Percentiles rank a stretch among this genome's conserved stretches.
Evolutionary conservation across 169 alveolate genomes (phyloP).

Genomic region (Plasmodium cynomolgi): DNA sequence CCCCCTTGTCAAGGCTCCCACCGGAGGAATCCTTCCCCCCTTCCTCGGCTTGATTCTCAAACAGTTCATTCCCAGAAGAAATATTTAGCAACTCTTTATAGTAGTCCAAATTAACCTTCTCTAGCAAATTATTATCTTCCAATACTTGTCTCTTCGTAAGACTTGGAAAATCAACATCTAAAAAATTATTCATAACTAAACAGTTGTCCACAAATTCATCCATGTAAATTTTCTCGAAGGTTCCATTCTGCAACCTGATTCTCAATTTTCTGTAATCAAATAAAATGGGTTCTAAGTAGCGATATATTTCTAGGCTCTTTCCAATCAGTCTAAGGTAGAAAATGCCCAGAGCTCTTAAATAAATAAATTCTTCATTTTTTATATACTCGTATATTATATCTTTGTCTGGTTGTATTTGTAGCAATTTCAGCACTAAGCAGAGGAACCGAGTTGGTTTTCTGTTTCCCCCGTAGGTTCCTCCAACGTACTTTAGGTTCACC

Average conservation of each 20-base stretch:
- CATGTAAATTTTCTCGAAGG: constrained; percentile 90
- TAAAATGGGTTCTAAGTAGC: constrained; percentile 94
- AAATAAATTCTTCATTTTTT: constrained; percentile 94
- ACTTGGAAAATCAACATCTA: constrained; percentile 95
- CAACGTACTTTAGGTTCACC: constrained; percentile 94
- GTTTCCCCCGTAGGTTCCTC: constrained; percentile 97
- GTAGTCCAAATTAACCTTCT: constrained; percentile 52
- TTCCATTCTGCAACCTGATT: constrained; percentile 91
- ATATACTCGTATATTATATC: constrained; percentile 96
- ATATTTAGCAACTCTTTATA: constrained; percentile 54
- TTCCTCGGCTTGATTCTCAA: not conserved
- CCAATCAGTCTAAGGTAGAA: constrained; percentile 92
- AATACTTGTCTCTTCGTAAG: constrained; percentile 91
- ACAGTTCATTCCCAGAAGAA: constrained; percentile 34
- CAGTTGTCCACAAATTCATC: constrained; percentile 98
- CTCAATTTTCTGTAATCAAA: constrained; percentile 96
- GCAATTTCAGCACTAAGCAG: constrained; percentile 95
- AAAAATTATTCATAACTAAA: constrained; percentile 87
- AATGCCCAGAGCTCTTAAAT: constrained; percentile 96
- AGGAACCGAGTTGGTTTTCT: constrained; percentile 96
- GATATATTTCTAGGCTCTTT: constrained; percentile 80
- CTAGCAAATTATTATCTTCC: constrained; percentile 89
- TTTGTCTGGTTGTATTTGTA: constrained; percentile 96
- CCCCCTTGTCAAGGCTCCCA: not conserved
- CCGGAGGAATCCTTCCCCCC: not conserved